Percentiles rank a stretch among this genome's conserved stretches.
Evolutionary conservation across 345 rosid species (phyloP).

Genomic region (Alliaria petiolata): DNA sequence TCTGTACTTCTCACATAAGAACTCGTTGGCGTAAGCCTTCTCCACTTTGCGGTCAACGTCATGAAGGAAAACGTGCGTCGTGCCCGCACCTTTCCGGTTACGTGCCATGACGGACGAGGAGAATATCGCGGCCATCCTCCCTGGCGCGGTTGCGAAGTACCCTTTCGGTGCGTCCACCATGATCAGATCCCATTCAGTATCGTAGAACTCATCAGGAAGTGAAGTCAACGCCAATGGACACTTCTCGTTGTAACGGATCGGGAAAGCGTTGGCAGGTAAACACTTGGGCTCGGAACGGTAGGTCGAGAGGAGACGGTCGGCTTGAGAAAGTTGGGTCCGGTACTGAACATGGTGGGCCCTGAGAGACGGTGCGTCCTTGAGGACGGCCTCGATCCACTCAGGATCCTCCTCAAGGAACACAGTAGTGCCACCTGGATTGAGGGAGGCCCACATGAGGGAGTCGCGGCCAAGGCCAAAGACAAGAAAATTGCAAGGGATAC

Average conservation of each 20-base stretch:
- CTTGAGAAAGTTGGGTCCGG: constrained; percentile 57
- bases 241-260: constrained; percentile 44
- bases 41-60: constrained; percentile 70
- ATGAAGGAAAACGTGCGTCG: constrained; percentile 69
- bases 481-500: constrained; percentile 61
- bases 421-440: constrained; percentile 69
- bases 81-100: constrained; percentile 56
- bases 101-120: constrained; percentile 84
- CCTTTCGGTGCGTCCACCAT: constrained; percentile 88
- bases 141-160: constrained; percentile 61
- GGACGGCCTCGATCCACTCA: constrained; percentile 50
- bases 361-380: constrained; percentile 43
- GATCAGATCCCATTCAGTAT: constrained; percentile 80
- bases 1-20: constrained; percentile 52
- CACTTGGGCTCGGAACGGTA: constrained; percentile 46
- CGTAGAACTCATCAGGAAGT: constrained; percentile 76
- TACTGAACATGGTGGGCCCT: constrained; percentile 61
- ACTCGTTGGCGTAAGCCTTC: constrained; percentile 58
- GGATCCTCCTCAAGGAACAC: constrained; percentile 76
- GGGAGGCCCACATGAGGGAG: constrained; percentile 73
- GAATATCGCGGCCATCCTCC: constrained; percentile 78
- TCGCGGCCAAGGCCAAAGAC: constrained; percentile 74
- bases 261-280: constrained; percentile 45
- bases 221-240: constrained; percentile 62
- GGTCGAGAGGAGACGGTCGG: constrained; percentile 38